phyloP scores from a whole-genome alignment of 768 basidiomycete genomes.

The Agrocybe chaxingu region DNA sequence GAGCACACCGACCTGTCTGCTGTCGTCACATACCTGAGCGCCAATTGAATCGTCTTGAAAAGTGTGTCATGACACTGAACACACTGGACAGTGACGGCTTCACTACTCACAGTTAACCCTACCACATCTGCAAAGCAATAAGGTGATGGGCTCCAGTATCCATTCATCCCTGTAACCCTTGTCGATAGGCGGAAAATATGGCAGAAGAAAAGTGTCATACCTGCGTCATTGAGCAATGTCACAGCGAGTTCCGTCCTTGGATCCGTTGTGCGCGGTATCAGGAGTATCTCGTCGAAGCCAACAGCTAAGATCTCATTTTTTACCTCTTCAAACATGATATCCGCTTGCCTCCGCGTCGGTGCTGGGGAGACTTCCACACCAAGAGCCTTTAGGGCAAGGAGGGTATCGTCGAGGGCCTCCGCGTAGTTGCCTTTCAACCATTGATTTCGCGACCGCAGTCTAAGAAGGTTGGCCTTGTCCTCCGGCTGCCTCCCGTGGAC shows the following conservation, averaged over 20 bases:
- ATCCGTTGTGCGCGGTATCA: conserved; percentile 61
- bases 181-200: not conserved
- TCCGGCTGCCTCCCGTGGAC: conserved; percentile 45
- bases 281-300: conserved; percentile 65
- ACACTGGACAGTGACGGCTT: not conserved
- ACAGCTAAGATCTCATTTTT: conserved; percentile 69
- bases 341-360: conserved; percentile 52
- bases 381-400: conserved; percentile 55
- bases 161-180: conserved; percentile 49
- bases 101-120: conserved; percentile 55
- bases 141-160: conserved; percentile 63
- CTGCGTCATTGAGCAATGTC: conserved; percentile 65
- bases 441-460: conserved; percentile 60
- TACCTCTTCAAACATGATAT: conserved; percentile 66
- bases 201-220: conserved; percentile 25
- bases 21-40: conserved; percentile 43
- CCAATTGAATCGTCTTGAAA: conserved; percentile 58
- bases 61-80: not conserved
- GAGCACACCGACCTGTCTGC: not conserved
- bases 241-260: conserved; percentile 59
- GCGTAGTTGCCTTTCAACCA: conserved; percentile 57
- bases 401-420: conserved; percentile 55
- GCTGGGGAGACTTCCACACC: conserved; percentile 57
- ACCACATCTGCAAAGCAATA: conserved; percentile 59
- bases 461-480: conserved; percentile 53